phyloP scores from a whole-genome alignment of 805 yeast genomes.

The Ogataea haglerorum region DNA sequence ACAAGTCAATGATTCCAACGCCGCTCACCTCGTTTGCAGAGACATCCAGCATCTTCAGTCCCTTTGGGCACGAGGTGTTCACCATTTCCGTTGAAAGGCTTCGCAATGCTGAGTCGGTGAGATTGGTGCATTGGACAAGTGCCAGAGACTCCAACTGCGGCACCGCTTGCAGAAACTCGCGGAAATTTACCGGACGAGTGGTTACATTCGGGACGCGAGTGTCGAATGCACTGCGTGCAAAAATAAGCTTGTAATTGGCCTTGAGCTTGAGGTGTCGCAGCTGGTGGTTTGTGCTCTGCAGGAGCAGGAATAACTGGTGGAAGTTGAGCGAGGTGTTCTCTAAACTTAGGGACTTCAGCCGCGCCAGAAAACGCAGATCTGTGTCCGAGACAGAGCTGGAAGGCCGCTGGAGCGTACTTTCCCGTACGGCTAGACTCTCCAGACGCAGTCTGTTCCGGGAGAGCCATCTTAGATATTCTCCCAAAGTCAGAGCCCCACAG shows the following conservation, averaged over 20 bases:
- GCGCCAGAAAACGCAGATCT: conserved; percentile 6
- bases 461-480: conserved; percentile 7
- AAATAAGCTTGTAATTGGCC: conserved; percentile 15
- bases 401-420: conserved; percentile 7
- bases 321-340: conserved; percentile 15
- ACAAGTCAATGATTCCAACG: conserved; percentile 22
- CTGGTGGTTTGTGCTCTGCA: conserved; percentile 9
- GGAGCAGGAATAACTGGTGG: conserved; percentile 11
- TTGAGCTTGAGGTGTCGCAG: conserved; percentile 11
- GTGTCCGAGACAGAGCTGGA: conserved; percentile 5
- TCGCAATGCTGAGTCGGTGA: conserved; percentile 20
- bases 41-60: conserved; percentile 15
- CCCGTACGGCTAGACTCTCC: conserved; percentile 7
- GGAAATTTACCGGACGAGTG: conserved; percentile 11
- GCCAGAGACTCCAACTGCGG: conserved; percentile 17
- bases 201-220: background rate
- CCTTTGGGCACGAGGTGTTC: background rate
- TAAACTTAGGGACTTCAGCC: conserved; percentile 8
- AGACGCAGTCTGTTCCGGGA: conserved; percentile 1
- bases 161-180: conserved; percentile 10
- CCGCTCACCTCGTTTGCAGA: conserved; percentile 25
- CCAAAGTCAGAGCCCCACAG: conserved; percentile 5
- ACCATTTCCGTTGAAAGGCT: conserved; percentile 13
- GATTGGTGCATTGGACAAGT: conserved; percentile 18
- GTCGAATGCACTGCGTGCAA: conserved; percentile 18